Conservation (phyloP, 2,329 filamentous ascomycete species). For the Hypoxylon sp. region DNA sequence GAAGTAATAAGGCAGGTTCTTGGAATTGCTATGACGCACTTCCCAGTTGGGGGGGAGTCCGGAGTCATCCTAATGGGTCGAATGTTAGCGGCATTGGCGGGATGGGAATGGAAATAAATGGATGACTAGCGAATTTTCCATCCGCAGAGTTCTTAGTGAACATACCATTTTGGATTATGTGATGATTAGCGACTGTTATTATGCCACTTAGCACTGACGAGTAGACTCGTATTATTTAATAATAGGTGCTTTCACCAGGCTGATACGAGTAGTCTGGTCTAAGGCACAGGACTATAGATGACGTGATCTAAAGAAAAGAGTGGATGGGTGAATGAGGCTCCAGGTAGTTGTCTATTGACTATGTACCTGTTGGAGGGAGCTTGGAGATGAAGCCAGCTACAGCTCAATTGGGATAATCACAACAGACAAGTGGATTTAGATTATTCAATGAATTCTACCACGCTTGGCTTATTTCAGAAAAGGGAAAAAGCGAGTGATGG, state of each 20-base stretch:
- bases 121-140: not conserved
- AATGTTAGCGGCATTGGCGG: slow-evolving; percentile 16
- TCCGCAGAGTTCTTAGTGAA: not conserved
- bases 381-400: slow-evolving; percentile 3
- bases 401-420: slow-evolving; percentile 1
- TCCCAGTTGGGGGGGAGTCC: slow-evolving; percentile 92
- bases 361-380: slow-evolving; percentile 4
- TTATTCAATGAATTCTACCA: not conserved
- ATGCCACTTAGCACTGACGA: slow-evolving; percentile 14
- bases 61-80: slow-evolving; percentile 68
- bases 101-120: slow-evolving; percentile 1
- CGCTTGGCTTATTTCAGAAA: not conserved
- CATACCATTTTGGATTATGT: slow-evolving; percentile 34
- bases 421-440: not conserved
- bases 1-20: slow-evolving; percentile 99
- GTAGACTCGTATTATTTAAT: slow-evolving; percentile 17
- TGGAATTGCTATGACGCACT: slow-evolving; percentile 97
- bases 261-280: slow-evolving; percentile 7
- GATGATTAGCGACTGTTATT: slow-evolving; percentile 6
- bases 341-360: slow-evolving; percentile 11
- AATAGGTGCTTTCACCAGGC: not conserved
- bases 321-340: not conserved
- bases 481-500: slow-evolving; percentile 15
- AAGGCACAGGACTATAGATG: not conserved
- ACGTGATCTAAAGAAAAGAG: slow-evolving; percentile 10